Conservation (phyloP, 768 basidiomycete species). For the Pleurotus platypus region DNA sequence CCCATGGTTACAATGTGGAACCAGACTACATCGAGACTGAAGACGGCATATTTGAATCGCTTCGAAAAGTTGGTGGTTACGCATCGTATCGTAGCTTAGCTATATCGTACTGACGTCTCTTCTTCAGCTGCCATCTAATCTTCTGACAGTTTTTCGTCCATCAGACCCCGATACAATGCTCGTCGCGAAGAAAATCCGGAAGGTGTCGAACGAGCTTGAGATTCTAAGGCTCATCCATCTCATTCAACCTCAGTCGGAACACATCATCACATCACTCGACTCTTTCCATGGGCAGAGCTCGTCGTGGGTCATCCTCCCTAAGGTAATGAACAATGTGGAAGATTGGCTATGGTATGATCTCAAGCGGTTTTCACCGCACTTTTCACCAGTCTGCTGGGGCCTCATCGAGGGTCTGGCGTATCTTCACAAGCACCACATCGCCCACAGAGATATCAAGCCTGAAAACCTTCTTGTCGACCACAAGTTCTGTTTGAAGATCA, state of each 20-base stretch:
- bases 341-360: neutral
- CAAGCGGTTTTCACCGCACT: neutral
- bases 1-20: neutral
- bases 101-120: neutral
- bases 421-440: constrained; percentile 73
- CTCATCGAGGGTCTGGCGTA: constrained; percentile 30
- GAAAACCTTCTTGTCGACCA: constrained; percentile 73
- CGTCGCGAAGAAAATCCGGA: constrained; percentile 5
- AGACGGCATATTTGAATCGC: neutral
- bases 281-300: constrained; percentile 4
- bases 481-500: constrained; percentile 72
- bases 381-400: neutral
- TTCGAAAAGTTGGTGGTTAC: neutral
- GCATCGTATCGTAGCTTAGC: neutral
- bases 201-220: constrained; percentile 6
- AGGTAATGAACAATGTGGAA: neutral
- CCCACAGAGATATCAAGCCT: constrained; percentile 82
- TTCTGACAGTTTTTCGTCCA: constrained; percentile 1
- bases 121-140: neutral
- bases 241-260: neutral
- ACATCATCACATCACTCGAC: constrained; percentile 3
- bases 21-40: neutral
- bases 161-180: neutral
- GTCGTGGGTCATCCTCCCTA: constrained; percentile 7
- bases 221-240: constrained; percentile 4